Conservation (phyloP, 768 basidiomycete species). For the Tulasnella sp. region DNA sequence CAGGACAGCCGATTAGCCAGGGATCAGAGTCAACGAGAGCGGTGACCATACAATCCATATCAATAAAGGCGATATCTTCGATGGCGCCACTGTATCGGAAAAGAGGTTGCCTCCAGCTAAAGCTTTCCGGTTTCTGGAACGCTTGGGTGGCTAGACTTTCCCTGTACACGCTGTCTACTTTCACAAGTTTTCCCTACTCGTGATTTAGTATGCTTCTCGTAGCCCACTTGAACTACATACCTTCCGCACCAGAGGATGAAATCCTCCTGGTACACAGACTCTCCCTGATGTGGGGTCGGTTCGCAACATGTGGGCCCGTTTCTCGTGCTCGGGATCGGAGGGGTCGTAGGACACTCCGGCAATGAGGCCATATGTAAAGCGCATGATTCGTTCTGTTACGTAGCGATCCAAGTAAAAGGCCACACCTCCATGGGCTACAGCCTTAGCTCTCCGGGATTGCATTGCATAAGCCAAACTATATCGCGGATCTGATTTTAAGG, state of each 20-base stretch:
- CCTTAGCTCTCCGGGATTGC: constrained; percentile 58
- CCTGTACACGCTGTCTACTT: not conserved
- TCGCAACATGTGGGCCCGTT: constrained; percentile 57
- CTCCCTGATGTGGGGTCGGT: not conserved
- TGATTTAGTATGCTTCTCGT: not conserved
- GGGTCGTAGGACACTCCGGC: constrained; percentile 65
- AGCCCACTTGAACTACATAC: not conserved
- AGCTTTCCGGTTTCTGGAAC: not conserved
- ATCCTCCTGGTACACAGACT: not conserved
- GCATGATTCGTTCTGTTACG: constrained; percentile 74
- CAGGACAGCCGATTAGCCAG: not conserved
- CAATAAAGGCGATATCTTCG: not conserved
- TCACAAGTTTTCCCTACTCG: not conserved
- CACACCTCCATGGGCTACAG: constrained; percentile 78
- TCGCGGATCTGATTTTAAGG: not conserved
- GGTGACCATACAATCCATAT: not conserved
- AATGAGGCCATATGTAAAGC: constrained; percentile 77
- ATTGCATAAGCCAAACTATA: not conserved
- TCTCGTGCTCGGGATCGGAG: constrained; percentile 60
- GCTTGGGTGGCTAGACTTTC: not conserved
- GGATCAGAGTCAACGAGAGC: not conserved
- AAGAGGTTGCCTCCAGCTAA: not conserved
- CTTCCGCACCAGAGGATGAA: not conserved
- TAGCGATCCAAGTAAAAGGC: constrained; percentile 84
- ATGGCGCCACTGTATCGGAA: not conserved